Evolutionary conservation across 257 asterid species (phyloP), one percentile per base, ranked within the genome.

Genomic region (Solanum arcanum): DNA sequence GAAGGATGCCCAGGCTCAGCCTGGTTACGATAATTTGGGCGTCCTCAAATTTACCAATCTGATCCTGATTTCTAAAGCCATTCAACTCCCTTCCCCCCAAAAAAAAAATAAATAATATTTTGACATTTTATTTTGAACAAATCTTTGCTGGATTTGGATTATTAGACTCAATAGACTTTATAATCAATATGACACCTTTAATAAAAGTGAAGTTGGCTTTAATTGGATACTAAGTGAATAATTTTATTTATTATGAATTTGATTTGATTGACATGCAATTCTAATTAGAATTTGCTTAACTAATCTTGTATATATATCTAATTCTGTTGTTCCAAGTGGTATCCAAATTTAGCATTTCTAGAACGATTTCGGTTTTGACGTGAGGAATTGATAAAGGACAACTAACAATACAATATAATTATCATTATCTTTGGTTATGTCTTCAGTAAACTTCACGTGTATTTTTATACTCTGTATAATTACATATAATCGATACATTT

Each of bases 361-460:
- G 0, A 52, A 52, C 23, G 10, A 9, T 52, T 52, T 16, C 62
- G 23, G 62, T 52, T 21, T 21, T 52, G 62, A 52, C 4, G 10
- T 52, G 62, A 52, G 23, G 62, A 52, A 52, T 15, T 20, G 10
- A 52, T 6, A 52, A 52, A 52, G 62, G 62, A 21, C 0, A 52
- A 52, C 62, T 52, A 52, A 52, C 62, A 6, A 16, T 16, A 52
- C 62, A 52, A 52, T 6, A 0, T 52, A 52, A 52, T 9, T 52
- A 16, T 52, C 4, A 9, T 0, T 52, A 52, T 52, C 62, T 52
- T 52, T 21, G 23, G 6, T 52, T 52, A 52, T 18, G 62, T 18
- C n/a, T 52, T 52, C 1, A 0, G 11, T 56, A 56, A 56, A 18
- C 0, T 56, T 10, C 2, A 56, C 0, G 4, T 49, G n/a, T 56